phyloP scores from a whole-genome alignment of 2,329 filamentous ascomycete genomes.

The Fusarium chlamydosporum region DNA sequence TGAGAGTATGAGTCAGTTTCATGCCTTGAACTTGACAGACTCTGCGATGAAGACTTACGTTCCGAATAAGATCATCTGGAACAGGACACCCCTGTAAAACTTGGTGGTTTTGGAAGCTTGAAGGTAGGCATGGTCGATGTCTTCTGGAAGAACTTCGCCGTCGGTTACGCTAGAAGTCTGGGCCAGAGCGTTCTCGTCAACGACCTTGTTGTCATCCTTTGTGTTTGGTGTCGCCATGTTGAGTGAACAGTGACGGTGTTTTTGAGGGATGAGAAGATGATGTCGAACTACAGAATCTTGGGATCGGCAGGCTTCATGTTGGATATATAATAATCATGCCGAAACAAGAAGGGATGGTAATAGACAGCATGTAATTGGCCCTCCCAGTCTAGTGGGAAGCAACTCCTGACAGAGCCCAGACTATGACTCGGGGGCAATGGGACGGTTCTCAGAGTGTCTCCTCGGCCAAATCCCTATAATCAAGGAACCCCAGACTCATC shows the following conservation, averaged over 20 bases:
- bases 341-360: neutral
- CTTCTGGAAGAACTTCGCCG: neutral
- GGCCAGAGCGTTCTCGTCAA: neutral
- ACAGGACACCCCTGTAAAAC: constrained; percentile 6
- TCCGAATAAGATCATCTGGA: constrained; percentile 7
- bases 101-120: neutral
- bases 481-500: neutral
- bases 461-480: neutral
- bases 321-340: neutral
- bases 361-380: neutral
- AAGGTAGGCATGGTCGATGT: neutral
- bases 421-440: neutral
- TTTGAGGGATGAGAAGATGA: neutral
- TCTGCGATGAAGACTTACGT: neutral
- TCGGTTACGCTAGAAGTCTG: neutral
- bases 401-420: neutral
- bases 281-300: neutral
- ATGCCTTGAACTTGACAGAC: accelerated
- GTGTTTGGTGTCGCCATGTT: neutral
- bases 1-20: accelerated
- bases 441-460: neutral
- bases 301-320: accelerated
- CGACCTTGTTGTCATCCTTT: neutral
- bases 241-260: accelerated
- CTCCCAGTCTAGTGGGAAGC: too few relatives aligned